Conservation (phyloP, 2,329 filamentous ascomycete species). For the Coleophoma cylindrospora region DNA sequence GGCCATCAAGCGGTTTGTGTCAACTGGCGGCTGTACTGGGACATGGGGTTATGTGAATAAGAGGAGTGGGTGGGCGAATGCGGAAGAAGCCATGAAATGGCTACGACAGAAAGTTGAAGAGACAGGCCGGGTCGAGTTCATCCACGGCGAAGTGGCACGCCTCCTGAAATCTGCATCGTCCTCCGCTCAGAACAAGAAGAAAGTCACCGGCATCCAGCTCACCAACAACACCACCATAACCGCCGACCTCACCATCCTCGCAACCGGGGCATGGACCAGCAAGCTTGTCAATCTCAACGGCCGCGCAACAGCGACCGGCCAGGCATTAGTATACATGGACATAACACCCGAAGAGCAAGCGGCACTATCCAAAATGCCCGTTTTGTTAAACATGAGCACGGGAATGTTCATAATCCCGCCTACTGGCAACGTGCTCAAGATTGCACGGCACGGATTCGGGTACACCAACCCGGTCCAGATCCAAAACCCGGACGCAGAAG, state of each 20-base stretch:
- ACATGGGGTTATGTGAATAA: constrained; percentile 70
- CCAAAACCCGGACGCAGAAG: constrained; percentile 9
- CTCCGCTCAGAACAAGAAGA: constrained; percentile 22
- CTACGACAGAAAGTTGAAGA: constrained; percentile 31
- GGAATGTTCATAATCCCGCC: constrained; percentile 76
- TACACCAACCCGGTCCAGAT: constrained; percentile 38
- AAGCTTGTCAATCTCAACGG: constrained; percentile 73
- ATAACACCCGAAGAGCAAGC: constrained; percentile 69
- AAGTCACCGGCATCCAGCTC: constrained; percentile 53
- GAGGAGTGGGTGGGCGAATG: constrained; percentile 76
- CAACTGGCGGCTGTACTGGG: constrained; percentile 48
- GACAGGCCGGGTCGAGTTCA: constrained; percentile 40
- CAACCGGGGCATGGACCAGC: constrained; percentile 83
- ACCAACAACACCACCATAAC: constrained; percentile 41
- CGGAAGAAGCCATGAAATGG: constrained; percentile 64
- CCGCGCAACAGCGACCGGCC: constrained; percentile 74
- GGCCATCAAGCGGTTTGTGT: constrained; percentile 39
- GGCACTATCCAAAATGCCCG: constrained; percentile 60
- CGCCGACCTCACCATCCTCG: constrained; percentile 73
- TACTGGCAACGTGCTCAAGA: constrained; percentile 45
- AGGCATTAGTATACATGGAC: constrained; percentile 72
- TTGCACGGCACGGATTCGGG: constrained; percentile 56
- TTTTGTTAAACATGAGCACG: constrained; percentile 65
- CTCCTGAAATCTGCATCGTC: constrained; percentile 8
- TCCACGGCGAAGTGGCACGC: constrained; percentile 34